Evolutionary conservation across 331 rosid genomes (phyloP).

Genomic region (Arachis monticola): DNA sequence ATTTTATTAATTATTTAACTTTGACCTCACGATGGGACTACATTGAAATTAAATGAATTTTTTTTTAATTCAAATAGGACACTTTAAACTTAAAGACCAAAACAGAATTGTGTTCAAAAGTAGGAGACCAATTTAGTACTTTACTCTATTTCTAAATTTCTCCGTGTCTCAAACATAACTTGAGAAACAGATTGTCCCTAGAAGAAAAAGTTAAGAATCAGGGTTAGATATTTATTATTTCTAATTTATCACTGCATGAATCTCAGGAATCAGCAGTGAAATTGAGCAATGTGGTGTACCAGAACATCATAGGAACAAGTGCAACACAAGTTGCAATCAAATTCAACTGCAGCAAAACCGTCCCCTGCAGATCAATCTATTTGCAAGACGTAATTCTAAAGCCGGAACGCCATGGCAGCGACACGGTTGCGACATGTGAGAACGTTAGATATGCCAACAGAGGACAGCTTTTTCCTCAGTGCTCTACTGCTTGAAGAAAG

Average conservation of each 20-base stretch:
- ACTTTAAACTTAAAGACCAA: too few species aligned
- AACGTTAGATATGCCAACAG: conserved; percentile 47
- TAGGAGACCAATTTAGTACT: too few species aligned
- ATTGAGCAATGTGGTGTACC: conserved; percentile 64
- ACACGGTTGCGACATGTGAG: conserved; percentile 66
- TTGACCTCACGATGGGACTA: too few species aligned
- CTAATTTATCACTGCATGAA: neutral
- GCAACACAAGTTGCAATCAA: conserved; percentile 76
- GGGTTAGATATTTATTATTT: too few species aligned
- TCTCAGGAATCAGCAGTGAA: conserved; percentile 72
- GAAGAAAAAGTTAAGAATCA: too few species aligned
- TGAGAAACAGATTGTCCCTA: too few species aligned
- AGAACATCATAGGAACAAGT: conserved; percentile 83
- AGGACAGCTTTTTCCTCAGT: conserved; percentile 63
- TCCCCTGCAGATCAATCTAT: conserved; percentile 58
- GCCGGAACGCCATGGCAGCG: conserved; percentile 15
- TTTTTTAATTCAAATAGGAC: too few species aligned
- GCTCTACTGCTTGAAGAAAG: conserved; percentile 35
- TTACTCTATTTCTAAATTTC: too few species aligned
- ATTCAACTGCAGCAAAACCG: conserved; percentile 65
- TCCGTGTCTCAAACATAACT: too few species aligned
- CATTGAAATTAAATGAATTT: too few species aligned
- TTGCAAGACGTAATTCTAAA: conserved; percentile 56
- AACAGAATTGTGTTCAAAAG: too few species aligned
- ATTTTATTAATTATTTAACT: too few species aligned